A percentile compares a stretch with the other conserved stretches of the same genome.
phyloP scores from a whole-genome alignment of 108 stramenopile species.

The Cyclotella atomus region DNA sequence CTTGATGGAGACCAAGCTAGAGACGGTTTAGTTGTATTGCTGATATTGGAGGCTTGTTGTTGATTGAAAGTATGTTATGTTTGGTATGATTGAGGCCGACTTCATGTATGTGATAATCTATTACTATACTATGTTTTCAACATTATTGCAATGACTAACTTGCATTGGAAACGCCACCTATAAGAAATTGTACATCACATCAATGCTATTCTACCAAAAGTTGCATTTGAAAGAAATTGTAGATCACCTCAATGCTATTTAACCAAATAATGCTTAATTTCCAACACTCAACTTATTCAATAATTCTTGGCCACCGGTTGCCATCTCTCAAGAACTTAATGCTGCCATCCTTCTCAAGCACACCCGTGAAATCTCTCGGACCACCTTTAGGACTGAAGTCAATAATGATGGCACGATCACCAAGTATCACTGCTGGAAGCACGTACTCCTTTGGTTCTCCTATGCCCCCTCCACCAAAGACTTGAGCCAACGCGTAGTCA shows the following conservation, averaged over 20 bases:
- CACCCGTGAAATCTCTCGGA: conserved; percentile 57
- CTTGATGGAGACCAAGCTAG: no score
- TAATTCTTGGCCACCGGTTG: conserved; percentile 57
- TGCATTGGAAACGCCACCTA: no score
- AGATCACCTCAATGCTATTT: no score
- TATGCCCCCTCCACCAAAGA: conserved; percentile 55
- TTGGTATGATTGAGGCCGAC: no score
- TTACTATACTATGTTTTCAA: no score
- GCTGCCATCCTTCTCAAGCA: conserved; percentile 53
- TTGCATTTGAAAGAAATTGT: no score
- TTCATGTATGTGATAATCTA: no score
- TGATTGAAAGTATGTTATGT: no score
- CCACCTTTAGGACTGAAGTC: conserved; percentile 65
- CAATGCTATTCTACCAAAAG: no score
- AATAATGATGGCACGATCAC: conserved; percentile 58
- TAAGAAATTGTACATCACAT: no score
- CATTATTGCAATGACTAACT: no score
- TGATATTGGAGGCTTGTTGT: background rate
- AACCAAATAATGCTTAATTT: background rate
- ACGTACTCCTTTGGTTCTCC: conserved; percentile 59
- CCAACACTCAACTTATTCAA: background rate
- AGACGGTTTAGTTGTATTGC: background rate
- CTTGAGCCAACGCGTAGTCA: conserved; percentile 57
- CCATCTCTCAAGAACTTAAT: conserved; percentile 60
- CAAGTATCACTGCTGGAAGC: conserved; percentile 55